These are phyloP conservation scores for Cercospora janseana DNA, from an alignment of 2,329 filamentous ascomycete genomes.

Conservation along the genomic window DNA sequence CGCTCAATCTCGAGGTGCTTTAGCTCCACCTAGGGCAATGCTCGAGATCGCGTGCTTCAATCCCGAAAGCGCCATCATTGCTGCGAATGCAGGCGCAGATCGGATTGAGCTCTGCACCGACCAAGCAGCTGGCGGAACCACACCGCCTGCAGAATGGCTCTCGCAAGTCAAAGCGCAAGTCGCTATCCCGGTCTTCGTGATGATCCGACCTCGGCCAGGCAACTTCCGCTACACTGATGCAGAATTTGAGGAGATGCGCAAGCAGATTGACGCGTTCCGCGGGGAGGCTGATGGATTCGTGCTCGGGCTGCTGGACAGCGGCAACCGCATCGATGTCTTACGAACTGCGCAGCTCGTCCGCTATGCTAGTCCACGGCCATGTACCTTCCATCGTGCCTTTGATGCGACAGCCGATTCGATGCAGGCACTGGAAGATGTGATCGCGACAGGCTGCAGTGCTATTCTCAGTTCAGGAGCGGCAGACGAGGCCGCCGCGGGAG, in stretches of 20 bases:
- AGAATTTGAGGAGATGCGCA: slow-evolving; percentile 49
- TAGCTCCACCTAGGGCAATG: slow-evolving; percentile 27
- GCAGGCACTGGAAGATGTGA: slow-evolving; percentile 40
- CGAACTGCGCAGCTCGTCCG: slow-evolving; percentile 45
- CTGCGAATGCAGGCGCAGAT: slow-evolving; percentile 46
- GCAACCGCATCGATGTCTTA: slow-evolving; percentile 41
- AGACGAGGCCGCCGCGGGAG: slow-evolving; percentile 39
- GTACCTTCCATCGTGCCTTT: slow-evolving; percentile 57
- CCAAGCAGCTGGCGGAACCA: slow-evolving; percentile 44
- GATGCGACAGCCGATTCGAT: slow-evolving; percentile 42
- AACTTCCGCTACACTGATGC: slow-evolving; percentile 46
- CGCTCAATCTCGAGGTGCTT: neutral
- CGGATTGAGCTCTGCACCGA: slow-evolving; percentile 53
- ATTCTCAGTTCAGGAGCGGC: slow-evolving; percentile 52
- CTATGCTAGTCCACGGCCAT: slow-evolving; percentile 45
- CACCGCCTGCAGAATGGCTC: slow-evolving; percentile 39
- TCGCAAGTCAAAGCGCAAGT: slow-evolving; percentile 31
- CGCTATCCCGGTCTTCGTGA: slow-evolving; percentile 49
- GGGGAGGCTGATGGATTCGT: slow-evolving; percentile 49
- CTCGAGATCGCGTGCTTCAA: slow-evolving; percentile 55
- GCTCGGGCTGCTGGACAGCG: slow-evolving; percentile 48
- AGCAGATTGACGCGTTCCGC: slow-evolving; percentile 41
- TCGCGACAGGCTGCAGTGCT: slow-evolving; percentile 45
- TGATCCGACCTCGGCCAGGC: slow-evolving; percentile 53
- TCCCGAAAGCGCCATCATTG: slow-evolving; percentile 43